Percentiles rank a stretch among this genome's conserved stretches.
These are phyloP conservation scores for Aspergillus ochraceus DNA, from an alignment of 2,329 filamentous ascomycete species.

Conservation along the genomic window DNA sequence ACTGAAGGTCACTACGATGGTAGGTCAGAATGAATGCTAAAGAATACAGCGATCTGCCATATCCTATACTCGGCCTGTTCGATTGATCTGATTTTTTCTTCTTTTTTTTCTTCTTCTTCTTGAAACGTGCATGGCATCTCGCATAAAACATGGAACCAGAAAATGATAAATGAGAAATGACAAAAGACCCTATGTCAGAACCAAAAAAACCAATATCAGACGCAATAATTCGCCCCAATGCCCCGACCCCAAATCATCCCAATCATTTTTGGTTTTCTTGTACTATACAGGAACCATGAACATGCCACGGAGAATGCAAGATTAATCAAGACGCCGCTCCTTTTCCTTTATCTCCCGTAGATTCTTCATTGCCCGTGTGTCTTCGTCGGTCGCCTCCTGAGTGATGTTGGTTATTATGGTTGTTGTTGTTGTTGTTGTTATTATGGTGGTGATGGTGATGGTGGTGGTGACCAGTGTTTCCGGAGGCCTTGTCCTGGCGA, in stretches of 20 bases:
- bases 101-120: background rate
- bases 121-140: slow-evolving; percentile 6
- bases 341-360: slow-evolving; percentile 44
- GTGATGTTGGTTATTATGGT: slow-evolving; percentile 26
- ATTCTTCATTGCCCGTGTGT: slow-evolving; percentile 44
- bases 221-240: slow-evolving; percentile 41
- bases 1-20: no score
- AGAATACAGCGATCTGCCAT: background rate
- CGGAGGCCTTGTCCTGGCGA: slow-evolving; percentile 73
- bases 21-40: no score
- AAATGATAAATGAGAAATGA: slow-evolving; percentile 17
- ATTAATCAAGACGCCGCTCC: slow-evolving; percentile 33
- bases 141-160: slow-evolving; percentile 8
- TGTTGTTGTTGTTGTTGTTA: slow-evolving; percentile 16
- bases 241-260: slow-evolving; percentile 41
- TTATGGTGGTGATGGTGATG: slow-evolving; percentile 34
- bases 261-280: slow-evolving; percentile 34
- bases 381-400: slow-evolving; percentile 44
- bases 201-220: slow-evolving; percentile 22
- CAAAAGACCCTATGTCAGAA: slow-evolving; percentile 27
- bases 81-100: background rate
- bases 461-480: slow-evolving; percentile 33
- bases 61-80: background rate
- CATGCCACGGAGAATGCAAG: slow-evolving; percentile 16
- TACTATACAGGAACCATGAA: slow-evolving; percentile 41